Base-by-base conservation (phyloP, 1,284 basidiomycete genomes). In the Naganishia cerealis region DNA sequence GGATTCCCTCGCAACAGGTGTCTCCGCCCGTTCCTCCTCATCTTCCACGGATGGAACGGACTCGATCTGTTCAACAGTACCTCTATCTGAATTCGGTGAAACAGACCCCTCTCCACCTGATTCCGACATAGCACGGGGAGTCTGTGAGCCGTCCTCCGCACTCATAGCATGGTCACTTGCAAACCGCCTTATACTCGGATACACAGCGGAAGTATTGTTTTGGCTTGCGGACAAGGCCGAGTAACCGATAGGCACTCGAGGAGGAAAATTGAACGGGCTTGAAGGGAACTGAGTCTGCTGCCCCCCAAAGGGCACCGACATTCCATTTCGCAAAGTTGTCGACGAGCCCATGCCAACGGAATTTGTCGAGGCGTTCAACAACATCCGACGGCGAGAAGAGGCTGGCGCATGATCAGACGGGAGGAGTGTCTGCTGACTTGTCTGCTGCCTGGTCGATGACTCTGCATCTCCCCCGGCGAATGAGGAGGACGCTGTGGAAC, bases 251-350 rank as follows among this genome's bases (percentile, higher is more conserved):
- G 63, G 63, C 8, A 66, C 46, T 18, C 63, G 40, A 24, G 63
- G 63, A n/a, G 63, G 63, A 12, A 56, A 10, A 26, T 57, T 66
- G 54, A 66, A 66, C 43, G 63, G 63, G 36, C 63, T 66, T 16
- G 63, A 56, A 4, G 63, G 63, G 63, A 66, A 66, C 54, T 66
- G 63, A 13, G 63, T 56, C 29, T 66, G 63, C 38, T 66, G 63
- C 36, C 53, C 63, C 3, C 63, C 63, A 36, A 56, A 63, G 12
- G 61, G 61, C 6, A 66, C 42, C 29, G 54, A 36, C 54, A n/a
- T 36, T 36, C 54, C 38, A n/a, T 56, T 56, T 13, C 54, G 54
- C 24, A 24, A 29, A 16, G 42, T 66, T 38, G 21, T 50, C 9
- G 33, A 39, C n/a, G 36, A 36, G 43, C 36, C 59, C 29, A 24